Conservation (phyloP, 345 rosid genomes). For the Sisymbrium irio region DNA sequence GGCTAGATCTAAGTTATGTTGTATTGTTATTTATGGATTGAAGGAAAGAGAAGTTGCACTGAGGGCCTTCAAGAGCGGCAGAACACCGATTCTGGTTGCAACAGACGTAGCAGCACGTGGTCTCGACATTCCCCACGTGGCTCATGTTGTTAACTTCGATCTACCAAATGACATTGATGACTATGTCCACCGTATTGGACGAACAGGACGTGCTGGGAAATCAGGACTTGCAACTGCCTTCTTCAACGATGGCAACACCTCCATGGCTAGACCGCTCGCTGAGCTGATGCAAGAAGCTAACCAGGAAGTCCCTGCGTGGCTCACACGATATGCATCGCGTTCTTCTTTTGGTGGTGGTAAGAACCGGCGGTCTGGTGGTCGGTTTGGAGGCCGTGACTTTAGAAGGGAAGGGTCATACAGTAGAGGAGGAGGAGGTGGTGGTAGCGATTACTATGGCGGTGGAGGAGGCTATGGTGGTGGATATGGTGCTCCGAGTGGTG, state of each 20-base stretch:
- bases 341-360: constrained; percentile 62
- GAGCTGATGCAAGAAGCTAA: constrained; percentile 93
- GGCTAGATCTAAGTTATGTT: constrained; percentile 6
- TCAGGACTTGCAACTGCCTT: constrained; percentile 92
- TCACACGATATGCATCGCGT: constrained; percentile 75
- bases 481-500: constrained; percentile 37
- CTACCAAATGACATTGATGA: constrained; percentile 97
- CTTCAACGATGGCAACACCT: constrained; percentile 73
- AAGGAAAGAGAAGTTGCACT: constrained; percentile 96
- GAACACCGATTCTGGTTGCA: constrained; percentile 90
- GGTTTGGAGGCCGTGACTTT: constrained; percentile 85
- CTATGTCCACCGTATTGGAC: constrained; percentile 93
- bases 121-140: constrained; percentile 91
- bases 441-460: constrained; percentile 40
- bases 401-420: constrained; percentile 63
- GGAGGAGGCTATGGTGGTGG: constrained; percentile 47
- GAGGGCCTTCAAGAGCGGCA: constrained; percentile 81
- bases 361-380: constrained; percentile 77
- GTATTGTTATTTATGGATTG: constrained; percentile 20
- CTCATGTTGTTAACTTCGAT: constrained; percentile 95
- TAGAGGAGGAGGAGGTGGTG: constrained; percentile 53
- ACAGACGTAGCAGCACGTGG: constrained; percentile 86
- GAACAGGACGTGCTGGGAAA: constrained; percentile 99
- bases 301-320: constrained; percentile 97
- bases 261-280: constrained; percentile 65